Base-by-base conservation (phyloP, 2,329 filamentous ascomycete genomes). In the Didymosphaeria variabile region DNA sequence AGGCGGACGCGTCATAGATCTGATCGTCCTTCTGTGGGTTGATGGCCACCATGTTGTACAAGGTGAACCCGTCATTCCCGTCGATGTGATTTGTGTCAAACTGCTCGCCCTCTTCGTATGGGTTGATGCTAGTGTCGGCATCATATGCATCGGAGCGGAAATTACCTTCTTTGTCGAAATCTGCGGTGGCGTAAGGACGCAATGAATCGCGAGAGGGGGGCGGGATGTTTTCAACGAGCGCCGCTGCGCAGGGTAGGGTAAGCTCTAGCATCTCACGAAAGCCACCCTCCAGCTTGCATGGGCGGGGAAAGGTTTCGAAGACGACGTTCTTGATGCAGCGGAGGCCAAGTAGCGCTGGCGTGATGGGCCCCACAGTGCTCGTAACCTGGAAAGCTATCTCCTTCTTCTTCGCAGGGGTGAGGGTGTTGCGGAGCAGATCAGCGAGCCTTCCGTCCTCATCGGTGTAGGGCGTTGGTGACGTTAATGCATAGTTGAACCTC, bases 301-400 rank as follows among this genome's bases (percentile, higher is more conserved):
- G 58, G 2, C 47, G 42, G 32, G 46, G 46, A 32, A 5, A 9
- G 15, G 46, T 49, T 34, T 59, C 58, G 21, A 70, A 57, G 36
- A 47, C 31, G 40, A 69, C 59, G 2, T 57, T 51, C n/a, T 55
- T 26, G 5, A 72, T 52, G 17, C 61, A 64, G 5, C 67, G 66
- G 47, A 71, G 63, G 2, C 61, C 63, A 9, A 67, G 57, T 2
- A 72, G 60, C 7, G 70, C 66, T 21, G 57, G 64, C 10, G 64
- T 44, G 10, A 68, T 19, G 3, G 40, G 50, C 31, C 61, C 64
- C 31, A 69, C 65, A 2, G 56, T 59, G 32, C 59, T 59, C 49
- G 62, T 55, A 50, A 65, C 34, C 12, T 50, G 55, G 54, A 60
- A 67, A 3, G 55, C 38, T 0, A 64, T 51, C 2, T 31, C 26